Evolutionary conservation across 495 filamentous ascomycete species (phyloP).

Genomic region (Hypoxylon trugodes): DNA sequence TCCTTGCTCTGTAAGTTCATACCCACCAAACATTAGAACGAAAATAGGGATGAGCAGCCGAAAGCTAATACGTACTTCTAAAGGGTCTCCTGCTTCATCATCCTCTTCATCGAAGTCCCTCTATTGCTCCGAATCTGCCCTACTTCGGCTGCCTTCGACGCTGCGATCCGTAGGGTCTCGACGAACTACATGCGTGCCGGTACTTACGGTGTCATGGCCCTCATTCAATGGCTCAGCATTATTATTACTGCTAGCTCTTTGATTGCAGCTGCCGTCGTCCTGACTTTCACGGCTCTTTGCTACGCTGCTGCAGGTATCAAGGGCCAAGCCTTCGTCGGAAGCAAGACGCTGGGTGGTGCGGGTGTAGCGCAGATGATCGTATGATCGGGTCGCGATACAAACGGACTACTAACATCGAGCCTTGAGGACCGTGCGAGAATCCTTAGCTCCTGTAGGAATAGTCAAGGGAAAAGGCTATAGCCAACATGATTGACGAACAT

Average conservation of each 20-base stretch:
- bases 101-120: conserved; percentile 97
- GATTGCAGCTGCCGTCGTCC: conserved; percentile 84
- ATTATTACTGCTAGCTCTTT: conserved; percentile 70
- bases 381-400: conserved; percentile 51
- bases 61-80: conserved; percentile 19
- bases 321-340: conserved; percentile 93
- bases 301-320: conserved; percentile 86
- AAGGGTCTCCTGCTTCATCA: conserved; percentile 80
- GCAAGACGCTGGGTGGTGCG: conserved; percentile 94
- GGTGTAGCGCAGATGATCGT: conserved; percentile 99
- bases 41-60: not conserved
- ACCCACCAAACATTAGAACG: not conserved
- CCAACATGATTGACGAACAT: conserved; percentile 26
- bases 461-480: conserved; percentile 2
- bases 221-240: conserved; percentile 82
- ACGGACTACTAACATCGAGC: not conserved
- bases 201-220: conserved; percentile 82
- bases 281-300: conserved; percentile 79
- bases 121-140: conserved; percentile 98
- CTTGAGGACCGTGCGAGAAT: conserved; percentile 5
- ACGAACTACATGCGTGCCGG: conserved; percentile 97
- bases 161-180: conserved; percentile 88
- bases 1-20: conserved; percentile 80
- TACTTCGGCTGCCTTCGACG: conserved; percentile 88
- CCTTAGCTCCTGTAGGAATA: conserved; percentile 5